Base-by-base conservation (phyloP, 2,329 filamentous ascomycete genomes). In the Cercospora sp. region DNA sequence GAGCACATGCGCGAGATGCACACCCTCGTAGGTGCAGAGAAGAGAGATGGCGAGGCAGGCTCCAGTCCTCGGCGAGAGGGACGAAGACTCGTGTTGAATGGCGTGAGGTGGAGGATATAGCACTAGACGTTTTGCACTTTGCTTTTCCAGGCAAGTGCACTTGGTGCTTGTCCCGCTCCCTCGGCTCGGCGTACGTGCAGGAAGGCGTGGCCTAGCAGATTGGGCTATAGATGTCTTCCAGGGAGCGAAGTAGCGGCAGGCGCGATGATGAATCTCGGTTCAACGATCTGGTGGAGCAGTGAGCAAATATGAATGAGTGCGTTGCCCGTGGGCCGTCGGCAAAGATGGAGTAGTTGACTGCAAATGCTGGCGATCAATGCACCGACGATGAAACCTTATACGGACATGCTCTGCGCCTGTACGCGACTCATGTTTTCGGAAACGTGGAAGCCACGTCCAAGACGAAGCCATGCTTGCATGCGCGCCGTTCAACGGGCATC, bases 81-180 rank as follows among this genome's bases (percentile, higher is more conserved):
- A 18, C 24, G 53, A 16, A 16, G 26, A 3, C 6, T 26, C 12
- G 49, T 28, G 28, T 37, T 5, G n/a, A 37, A 51, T 26, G 62
- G 49, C 24, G 45, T 59, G 66, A 63, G 66, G 62, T 62, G 34
- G 61, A 60, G 60, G 37, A 63, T 49, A 43, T 43, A 49, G 32
- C 16, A 30, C 28, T 43, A 66, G 60, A 59, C 55, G 30, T 66
- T 32, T 58, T 61, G 40, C 28, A 34, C 45, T 60, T 67, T 57
- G 43, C 53, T 63, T 58, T 67, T 67, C 61, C 61, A 61, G 61
- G 40, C 61, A 64, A 63, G 61, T 61, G 62, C 63, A 18, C 30
- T 45, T 43, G 55, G 26, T 37, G 28, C 55, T 26, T 30, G 28
- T 59, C 28, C 28, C 55, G 55, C n/a, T 59, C 28, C 28, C 55